Percentiles rank a stretch among this genome's conserved stretches.
Evolutionary conservation across 805 yeast genomes (phyloP).

Genomic region (Priceomyces castillae): DNA sequence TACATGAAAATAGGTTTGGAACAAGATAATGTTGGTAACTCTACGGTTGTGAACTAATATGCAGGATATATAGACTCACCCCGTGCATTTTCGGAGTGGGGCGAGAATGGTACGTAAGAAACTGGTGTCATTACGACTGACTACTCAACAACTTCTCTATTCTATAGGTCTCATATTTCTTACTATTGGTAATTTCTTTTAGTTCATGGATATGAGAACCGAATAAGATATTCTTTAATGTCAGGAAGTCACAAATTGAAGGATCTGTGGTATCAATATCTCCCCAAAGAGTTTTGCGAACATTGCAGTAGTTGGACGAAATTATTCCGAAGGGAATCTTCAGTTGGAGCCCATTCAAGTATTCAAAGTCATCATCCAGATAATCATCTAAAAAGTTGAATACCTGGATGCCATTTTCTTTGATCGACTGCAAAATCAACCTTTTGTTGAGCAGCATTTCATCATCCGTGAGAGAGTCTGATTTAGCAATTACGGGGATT

Average conservation of each 20-base stretch:
- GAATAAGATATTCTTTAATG: conserved; percentile 19
- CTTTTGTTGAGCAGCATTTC: conserved; percentile 57
- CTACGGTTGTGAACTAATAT: background rate
- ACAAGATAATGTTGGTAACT: background rate
- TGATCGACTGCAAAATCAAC: conserved; percentile 49
- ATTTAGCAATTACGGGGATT: conserved; percentile 78
- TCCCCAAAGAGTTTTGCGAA: conserved; percentile 19
- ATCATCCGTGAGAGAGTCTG: conserved; percentile 63
- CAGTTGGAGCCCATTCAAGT: conserved; percentile 12
- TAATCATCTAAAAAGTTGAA: conserved; percentile 23
- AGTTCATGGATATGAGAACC: conserved; percentile 27
- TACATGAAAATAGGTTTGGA: background rate
- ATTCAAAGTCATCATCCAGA: conserved; percentile 12
- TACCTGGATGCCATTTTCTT: conserved; percentile 49
- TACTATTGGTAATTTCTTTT: conserved; percentile 19
- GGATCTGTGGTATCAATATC: conserved; percentile 16
- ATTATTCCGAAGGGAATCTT: conserved; percentile 21
- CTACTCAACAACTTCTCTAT: conserved; percentile 10
- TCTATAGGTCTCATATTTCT: conserved; percentile 20
- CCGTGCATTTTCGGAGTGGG: background rate
- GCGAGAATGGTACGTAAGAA: background rate
- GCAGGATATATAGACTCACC: background rate
- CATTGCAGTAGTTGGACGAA: conserved; percentile 7
- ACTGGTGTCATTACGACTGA: background rate
- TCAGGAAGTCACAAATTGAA: conserved; percentile 16